These are phyloP conservation scores for Amesomyces nigricolor DNA, from an alignment of 2,329 filamentous ascomycete species.

Conservation along the genomic window DNA sequence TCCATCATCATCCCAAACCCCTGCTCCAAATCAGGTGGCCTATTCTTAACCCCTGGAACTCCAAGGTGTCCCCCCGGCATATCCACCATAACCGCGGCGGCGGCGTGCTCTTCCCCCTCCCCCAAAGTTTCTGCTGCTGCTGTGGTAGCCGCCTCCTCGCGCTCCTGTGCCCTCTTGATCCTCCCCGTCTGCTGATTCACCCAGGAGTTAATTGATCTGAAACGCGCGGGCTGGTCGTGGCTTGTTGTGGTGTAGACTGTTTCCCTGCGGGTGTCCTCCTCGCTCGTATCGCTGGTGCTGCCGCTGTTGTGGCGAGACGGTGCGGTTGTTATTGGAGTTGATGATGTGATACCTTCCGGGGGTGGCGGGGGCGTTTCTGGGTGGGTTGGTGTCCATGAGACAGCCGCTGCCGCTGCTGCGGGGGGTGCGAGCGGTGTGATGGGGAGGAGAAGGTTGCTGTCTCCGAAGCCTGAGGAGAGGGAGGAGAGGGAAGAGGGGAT, in stretches of 20 bases:
- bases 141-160: neutral
- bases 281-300: neutral
- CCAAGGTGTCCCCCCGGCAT: slow-evolving; percentile 25
- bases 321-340: too few species aligned
- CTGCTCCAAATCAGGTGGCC: slow-evolving; percentile 41
- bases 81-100: slow-evolving; percentile 23
- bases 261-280: slow-evolving; percentile 32
- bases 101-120: neutral
- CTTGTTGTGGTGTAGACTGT: slow-evolving; percentile 49
- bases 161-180: slow-evolving; percentile 43
- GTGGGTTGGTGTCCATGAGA: too few species aligned
- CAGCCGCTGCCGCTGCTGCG: slow-evolving; percentile 11
- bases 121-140: too few species aligned
- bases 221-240: slow-evolving; percentile 50
- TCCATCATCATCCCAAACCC: slow-evolving; percentile 48
- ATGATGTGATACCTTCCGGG: too few species aligned
- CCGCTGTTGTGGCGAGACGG: too few species aligned
- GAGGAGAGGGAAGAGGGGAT: slow-evolving; percentile 49
- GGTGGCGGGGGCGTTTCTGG: too few species aligned
- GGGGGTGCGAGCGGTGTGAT: slow-evolving; percentile 26
- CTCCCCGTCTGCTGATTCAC: slow-evolving; percentile 58
- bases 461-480: slow-evolving; percentile 59
- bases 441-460: slow-evolving; percentile 50
- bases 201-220: slow-evolving; percentile 57
- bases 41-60: slow-evolving; percentile 31